Evolutionary conservation across 2,329 filamentous ascomycete genomes (phyloP), one percentile per base, ranked within the genome.

Genomic region (Aspergillus sp.): DNA sequence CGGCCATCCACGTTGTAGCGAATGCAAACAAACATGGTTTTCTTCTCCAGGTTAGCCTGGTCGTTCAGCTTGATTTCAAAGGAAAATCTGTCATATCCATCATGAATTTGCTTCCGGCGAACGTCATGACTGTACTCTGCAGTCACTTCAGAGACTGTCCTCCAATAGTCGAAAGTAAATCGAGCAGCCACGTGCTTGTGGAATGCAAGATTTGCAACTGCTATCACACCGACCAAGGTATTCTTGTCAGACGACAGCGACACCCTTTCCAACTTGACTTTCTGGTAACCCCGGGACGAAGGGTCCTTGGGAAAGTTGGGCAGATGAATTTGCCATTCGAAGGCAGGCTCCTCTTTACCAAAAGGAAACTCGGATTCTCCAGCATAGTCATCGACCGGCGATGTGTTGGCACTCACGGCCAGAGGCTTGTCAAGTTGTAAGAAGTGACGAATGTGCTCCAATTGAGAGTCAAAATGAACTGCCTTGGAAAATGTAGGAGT

Each of bases 111-210:
- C 53, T 80, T 80, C 27, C 81, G 81, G 35, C 82, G 81, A 37
- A 91, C 79, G 68, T 93, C 87, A 49, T 87, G 81, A 63, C 83
- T 85, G 71, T 81, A 98, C 58, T 96, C 90, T n/a, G 88, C 91
- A 32, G 78, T 77, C 2, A 97, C 86, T 64, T 98, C 93, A 1
- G 93, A 98, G 0, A 90, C 94, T 0, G 93, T 98, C 76, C 95
- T 95, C 93, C 93, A 98, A 70, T 95, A 93, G 66, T 98, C 93
- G 37, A 96, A 78, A 0, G 93, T 98, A 67, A 98, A 98, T 40
- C 93, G 83, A 65, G 89, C 91, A n/a, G 86, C 82, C 42, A 98
- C 88, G 5, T 76, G 68, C 70, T 98, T 98, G 42, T 90, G 80
- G 70, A 95, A 98, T 0, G 90, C 82, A 35, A 97, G 69, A 67